Evolutionary conservation across 225 moss, liverwort and hornwort species (phyloP).

Genomic region (Antitrichia curtipendula): DNA sequence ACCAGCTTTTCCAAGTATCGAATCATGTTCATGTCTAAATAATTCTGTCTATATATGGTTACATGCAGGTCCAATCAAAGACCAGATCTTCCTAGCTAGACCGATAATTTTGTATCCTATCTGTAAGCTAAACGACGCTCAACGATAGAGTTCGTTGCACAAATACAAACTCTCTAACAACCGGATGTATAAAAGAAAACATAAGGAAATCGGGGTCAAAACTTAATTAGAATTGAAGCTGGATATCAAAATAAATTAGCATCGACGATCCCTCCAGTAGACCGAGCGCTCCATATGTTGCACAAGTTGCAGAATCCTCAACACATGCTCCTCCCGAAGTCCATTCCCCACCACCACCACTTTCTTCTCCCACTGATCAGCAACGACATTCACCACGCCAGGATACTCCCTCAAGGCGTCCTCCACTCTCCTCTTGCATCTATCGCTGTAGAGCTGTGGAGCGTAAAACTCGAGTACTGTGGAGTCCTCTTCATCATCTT

Average conservation of each 20-base stretch:
- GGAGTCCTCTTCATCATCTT: neutral
- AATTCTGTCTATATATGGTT: neutral
- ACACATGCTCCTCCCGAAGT: neutral
- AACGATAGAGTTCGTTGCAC: neutral
- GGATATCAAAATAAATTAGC: neutral
- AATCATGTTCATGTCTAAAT: neutral
- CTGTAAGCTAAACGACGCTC: neutral
- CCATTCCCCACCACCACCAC: conserved; percentile 14
- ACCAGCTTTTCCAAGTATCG: too few species aligned
- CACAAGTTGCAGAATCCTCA: neutral
- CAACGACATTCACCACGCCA: neutral
- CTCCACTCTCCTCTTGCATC: neutral
- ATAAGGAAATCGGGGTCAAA: neutral
- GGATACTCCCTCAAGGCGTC: neutral
- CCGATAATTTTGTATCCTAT: neutral
- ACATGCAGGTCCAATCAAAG: neutral
- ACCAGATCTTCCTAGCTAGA: neutral
- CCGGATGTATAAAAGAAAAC: neutral
- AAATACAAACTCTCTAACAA: neutral
- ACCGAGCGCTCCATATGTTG: neutral
- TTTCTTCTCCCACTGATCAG: conserved; percentile 14
- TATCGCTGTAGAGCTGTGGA: conserved; percentile 22
- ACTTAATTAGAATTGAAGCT: neutral
- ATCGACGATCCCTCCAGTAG: neutral
- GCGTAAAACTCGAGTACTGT: neutral